Evolutionary conservation across 2,329 filamentous ascomycete genomes (phyloP).

Genomic region (Meredithiella fracta): DNA sequence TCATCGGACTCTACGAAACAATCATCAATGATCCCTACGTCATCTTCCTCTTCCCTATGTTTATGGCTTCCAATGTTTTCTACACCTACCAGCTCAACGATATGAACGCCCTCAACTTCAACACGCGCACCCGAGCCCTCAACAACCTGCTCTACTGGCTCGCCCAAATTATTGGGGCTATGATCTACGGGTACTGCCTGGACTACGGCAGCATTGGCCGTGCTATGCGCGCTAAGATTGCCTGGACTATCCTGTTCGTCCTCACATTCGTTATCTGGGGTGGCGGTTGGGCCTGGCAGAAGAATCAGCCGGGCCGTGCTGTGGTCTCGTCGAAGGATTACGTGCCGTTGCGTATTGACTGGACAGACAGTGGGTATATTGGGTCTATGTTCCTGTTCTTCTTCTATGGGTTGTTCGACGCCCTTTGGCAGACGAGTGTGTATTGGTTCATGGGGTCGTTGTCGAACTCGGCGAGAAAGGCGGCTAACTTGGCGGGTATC

Average conservation of each 20-base stretch:
- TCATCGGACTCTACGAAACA: slow-evolving; percentile 60
- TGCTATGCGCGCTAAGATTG: slow-evolving; percentile 48
- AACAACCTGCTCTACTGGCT: slow-evolving; percentile 69
- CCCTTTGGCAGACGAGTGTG: slow-evolving; percentile 73
- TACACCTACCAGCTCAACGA: slow-evolving; percentile 41
- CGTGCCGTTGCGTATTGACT: slow-evolving; percentile 34
- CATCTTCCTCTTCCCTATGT: slow-evolving; percentile 46
- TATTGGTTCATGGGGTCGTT: slow-evolving; percentile 95
- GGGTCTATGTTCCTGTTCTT: slow-evolving; percentile 81
- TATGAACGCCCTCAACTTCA: slow-evolving; percentile 38
- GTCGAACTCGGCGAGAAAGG: slow-evolving; percentile 80
- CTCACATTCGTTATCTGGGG: slow-evolving; percentile 71
- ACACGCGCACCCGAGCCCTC: slow-evolving; percentile 40
- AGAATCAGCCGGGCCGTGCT: slow-evolving; percentile 36
- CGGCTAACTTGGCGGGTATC: slow-evolving; percentile 81
- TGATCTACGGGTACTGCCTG: slow-evolving; percentile 54
- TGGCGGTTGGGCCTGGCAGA: slow-evolving; percentile 65
- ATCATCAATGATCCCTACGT: slow-evolving; percentile 56
- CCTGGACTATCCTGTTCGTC: slow-evolving; percentile 43
- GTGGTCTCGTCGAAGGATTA: slow-evolving; percentile 19
- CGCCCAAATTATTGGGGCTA: slow-evolving; percentile 61
- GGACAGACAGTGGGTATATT: slow-evolving; percentile 49
- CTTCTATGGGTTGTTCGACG: slow-evolving; percentile 80
- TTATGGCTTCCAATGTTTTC: slow-evolving; percentile 39
- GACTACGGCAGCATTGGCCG: slow-evolving; percentile 46